phyloP scores from a whole-genome alignment of 78 protist genomes.

The Monocercomonoides exilis region DNA sequence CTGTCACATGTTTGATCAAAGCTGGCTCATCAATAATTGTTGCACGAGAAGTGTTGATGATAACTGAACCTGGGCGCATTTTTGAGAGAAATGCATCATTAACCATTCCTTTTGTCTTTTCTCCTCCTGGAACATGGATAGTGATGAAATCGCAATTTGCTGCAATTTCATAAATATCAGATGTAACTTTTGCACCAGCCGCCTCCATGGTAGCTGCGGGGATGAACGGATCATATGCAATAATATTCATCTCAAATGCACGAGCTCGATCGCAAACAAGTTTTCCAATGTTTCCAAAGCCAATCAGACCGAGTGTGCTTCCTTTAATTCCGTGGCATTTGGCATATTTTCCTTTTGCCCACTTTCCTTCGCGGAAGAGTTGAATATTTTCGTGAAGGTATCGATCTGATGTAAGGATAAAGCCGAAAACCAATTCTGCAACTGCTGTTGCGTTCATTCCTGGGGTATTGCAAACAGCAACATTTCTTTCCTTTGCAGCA shows the following conservation, averaged over 20 bases:
- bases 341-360: slow-evolving; percentile 22
- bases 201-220: neutral
- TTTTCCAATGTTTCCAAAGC: slow-evolving; percentile 30
- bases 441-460: slow-evolving; percentile 42
- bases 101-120: slow-evolving; percentile 7
- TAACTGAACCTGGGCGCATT: slow-evolving; percentile 16
- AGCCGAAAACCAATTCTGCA: slow-evolving; percentile 32
- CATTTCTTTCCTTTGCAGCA: slow-evolving; percentile 16
- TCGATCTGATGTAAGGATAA: slow-evolving; percentile 10
- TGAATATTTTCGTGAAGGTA: neutral
- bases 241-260: slow-evolving; percentile 35
- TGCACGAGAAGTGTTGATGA: slow-evolving; percentile 33
- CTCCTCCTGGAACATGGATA: slow-evolving; percentile 11
- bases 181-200: neutral
- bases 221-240: neutral
- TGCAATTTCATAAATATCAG: slow-evolving; percentile 13
- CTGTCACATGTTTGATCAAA: neutral
- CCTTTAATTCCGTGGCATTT: slow-evolving; percentile 17
- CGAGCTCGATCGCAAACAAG: slow-evolving; percentile 5
- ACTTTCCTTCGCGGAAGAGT: slow-evolving; percentile 1
- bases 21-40: slow-evolving; percentile 17
- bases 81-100: neutral
- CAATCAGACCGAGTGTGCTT: slow-evolving; percentile 26
- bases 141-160: slow-evolving; percentile 14
- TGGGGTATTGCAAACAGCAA: slow-evolving; percentile 34